Evolutionary conservation across 1,284 basidiomycete species (phyloP).

Genomic region (Pterulicium gracile): DNA sequence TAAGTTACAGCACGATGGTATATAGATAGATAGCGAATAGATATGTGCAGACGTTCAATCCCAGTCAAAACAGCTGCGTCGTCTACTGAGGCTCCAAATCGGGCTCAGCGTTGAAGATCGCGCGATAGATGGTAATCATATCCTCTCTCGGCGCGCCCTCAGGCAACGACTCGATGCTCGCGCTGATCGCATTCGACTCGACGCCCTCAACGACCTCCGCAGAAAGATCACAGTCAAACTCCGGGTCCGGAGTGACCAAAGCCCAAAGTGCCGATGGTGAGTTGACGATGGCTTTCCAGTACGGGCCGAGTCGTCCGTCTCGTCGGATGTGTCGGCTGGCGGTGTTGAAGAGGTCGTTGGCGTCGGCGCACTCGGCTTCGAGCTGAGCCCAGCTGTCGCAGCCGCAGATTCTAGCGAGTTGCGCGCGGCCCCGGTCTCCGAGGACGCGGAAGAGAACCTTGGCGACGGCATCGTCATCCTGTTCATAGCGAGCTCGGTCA

Average conservation of each 20-base stretch:
- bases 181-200: slow-evolving; percentile 1
- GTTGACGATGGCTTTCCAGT: background rate
- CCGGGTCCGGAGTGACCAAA: background rate
- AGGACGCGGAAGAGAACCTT: slow-evolving; percentile 1
- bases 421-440: background rate
- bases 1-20: too few species aligned
- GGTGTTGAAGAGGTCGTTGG: background rate
- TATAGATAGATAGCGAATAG: too few species aligned
- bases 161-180: slow-evolving; percentile 1
- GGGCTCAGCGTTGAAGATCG: slow-evolving; percentile 1
- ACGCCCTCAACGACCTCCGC: background rate
- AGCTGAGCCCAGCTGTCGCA: slow-evolving; percentile 1
- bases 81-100: background rate
- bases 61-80: too few species aligned
- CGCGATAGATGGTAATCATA: background rate
- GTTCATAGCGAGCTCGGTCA: background rate
- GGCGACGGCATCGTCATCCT: slow-evolving; percentile 1
- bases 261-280: background rate
- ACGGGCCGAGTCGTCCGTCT: background rate
- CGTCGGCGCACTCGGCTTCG: background rate
- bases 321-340: background rate
- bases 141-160: background rate
- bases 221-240: background rate
- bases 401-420: background rate
- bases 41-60: too few species aligned